These are phyloP conservation scores for Aquilaria sinensis DNA, from an alignment of 345 rosid species.

Conservation along the genomic window DNA sequence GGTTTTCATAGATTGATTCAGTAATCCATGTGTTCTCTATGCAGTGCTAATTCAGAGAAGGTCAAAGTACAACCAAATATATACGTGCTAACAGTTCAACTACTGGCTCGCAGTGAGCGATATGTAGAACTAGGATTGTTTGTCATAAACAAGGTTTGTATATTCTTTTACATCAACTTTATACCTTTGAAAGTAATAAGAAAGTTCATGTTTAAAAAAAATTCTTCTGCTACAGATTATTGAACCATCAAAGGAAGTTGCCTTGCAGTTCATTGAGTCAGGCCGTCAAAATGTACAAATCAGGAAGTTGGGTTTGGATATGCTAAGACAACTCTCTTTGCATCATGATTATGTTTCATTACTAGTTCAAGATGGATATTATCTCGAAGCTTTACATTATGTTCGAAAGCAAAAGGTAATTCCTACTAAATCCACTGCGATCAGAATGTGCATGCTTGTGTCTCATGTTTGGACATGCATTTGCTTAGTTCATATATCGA, in stretches of 20 bases:
- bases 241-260: slow-evolving; percentile 95
- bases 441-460: too few relatives aligned
- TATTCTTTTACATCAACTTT: neutral
- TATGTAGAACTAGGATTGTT: slow-evolving; percentile 72
- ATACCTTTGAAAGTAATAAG: neutral
- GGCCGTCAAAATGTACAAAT: slow-evolving; percentile 61
- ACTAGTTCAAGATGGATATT: slow-evolving; percentile 85
- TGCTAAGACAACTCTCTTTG: slow-evolving; percentile 85
- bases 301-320: slow-evolving; percentile 87
- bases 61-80: slow-evolving; percentile 70
- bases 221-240: slow-evolving; percentile 50
- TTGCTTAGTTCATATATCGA: too few relatives aligned
- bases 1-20: too few relatives aligned
- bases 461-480: too few relatives aligned
- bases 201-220: slow-evolving; percentile 5
- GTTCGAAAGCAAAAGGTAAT: slow-evolving; percentile 83
- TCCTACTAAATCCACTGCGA: neutral
- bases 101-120: slow-evolving; percentile 59
- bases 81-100: slow-evolving; percentile 65
- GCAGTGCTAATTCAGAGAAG: slow-evolving; percentile 75
- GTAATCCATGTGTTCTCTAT: slow-evolving; percentile 12
- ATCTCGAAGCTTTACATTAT: slow-evolving; percentile 87
- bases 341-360: slow-evolving; percentile 74
- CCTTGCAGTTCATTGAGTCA: slow-evolving; percentile 77
- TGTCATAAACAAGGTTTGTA: slow-evolving; percentile 70